Conservation (phyloP, 192 early-diverging fungal species). For the Mortierella antarctica region DNA sequence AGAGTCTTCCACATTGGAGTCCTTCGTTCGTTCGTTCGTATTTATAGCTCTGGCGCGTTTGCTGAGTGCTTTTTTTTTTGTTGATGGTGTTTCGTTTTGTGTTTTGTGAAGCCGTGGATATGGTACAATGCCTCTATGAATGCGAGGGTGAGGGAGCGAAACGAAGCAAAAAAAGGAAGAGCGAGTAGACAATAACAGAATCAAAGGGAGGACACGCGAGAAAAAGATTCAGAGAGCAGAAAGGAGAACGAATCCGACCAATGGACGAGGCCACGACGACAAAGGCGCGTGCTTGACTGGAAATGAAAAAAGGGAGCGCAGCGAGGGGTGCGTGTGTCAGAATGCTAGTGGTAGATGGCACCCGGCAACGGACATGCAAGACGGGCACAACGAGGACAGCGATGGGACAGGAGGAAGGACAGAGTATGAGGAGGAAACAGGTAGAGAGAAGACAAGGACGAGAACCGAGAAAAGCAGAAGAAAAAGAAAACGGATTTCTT, state of each 20-base stretch:
- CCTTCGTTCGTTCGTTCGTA: too few species aligned
- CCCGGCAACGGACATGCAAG: too few species aligned
- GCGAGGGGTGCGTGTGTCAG: too few species aligned
- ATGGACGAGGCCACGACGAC: too few species aligned
- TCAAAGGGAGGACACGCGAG: not conserved
- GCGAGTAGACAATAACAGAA: not conserved
- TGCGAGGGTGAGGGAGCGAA: not conserved
- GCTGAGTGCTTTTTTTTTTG: not conserved
- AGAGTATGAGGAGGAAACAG: not conserved
- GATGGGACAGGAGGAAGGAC: too few species aligned
- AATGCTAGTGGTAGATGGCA: too few species aligned
- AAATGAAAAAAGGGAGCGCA: too few species aligned
- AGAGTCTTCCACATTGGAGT: slow-evolving; percentile 47
- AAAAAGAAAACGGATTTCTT: not conserved
- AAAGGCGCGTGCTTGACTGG: too few species aligned
- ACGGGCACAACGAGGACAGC: too few species aligned
- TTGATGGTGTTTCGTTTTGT: slow-evolving; percentile 1
- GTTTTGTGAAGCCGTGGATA: not conserved
- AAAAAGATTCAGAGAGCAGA: not conserved
- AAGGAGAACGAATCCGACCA: too few species aligned
- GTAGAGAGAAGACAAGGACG: not conserved
- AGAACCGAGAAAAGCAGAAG: not conserved
- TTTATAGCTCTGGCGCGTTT: too few species aligned
- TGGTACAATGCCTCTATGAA: not conserved
- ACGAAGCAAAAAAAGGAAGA: not conserved